phyloP scores from a whole-genome alignment of 495 filamentous ascomycete genomes.

The Penicillium angulare region DNA sequence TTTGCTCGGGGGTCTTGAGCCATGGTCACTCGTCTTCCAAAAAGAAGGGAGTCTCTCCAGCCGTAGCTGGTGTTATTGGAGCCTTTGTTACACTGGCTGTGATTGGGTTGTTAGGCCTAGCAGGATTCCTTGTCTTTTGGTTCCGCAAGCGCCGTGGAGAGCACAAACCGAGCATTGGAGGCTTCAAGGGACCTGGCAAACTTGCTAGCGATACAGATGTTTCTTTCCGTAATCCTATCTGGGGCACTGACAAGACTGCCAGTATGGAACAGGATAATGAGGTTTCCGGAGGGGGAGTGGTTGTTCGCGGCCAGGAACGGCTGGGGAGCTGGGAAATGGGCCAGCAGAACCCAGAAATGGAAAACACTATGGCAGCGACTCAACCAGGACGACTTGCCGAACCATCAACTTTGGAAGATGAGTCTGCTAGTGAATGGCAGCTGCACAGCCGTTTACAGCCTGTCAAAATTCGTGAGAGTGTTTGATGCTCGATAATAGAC shows the following conservation, averaged over 20 bases:
- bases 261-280: constrained; percentile 12
- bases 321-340: constrained; percentile 55
- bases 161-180: constrained; percentile 31
- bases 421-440: constrained; percentile 28
- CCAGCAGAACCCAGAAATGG: constrained; percentile 22
- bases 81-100: constrained; percentile 43
- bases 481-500: constrained; percentile 22
- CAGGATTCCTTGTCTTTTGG: constrained; percentile 43
- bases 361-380: constrained; percentile 2
- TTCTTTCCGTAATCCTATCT: constrained; percentile 30
- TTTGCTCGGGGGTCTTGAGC: constrained; percentile 51
- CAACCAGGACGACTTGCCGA: not conserved
- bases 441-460: constrained; percentile 29
- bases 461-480: constrained; percentile 33
- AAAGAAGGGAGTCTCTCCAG: constrained; percentile 24
- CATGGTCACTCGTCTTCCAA: not conserved
- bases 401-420: not conserved
- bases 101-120: constrained; percentile 20
- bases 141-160: constrained; percentile 25
- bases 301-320: constrained; percentile 43
- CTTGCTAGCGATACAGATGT: constrained; percentile 52
- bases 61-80: constrained; percentile 57
- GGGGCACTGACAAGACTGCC: constrained; percentile 22
- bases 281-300: constrained; percentile 12
- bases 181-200: constrained; percentile 50